Base-by-base conservation (phyloP, 2,329 filamentous ascomycete genomes). In the Alternaria incomplexa region DNA sequence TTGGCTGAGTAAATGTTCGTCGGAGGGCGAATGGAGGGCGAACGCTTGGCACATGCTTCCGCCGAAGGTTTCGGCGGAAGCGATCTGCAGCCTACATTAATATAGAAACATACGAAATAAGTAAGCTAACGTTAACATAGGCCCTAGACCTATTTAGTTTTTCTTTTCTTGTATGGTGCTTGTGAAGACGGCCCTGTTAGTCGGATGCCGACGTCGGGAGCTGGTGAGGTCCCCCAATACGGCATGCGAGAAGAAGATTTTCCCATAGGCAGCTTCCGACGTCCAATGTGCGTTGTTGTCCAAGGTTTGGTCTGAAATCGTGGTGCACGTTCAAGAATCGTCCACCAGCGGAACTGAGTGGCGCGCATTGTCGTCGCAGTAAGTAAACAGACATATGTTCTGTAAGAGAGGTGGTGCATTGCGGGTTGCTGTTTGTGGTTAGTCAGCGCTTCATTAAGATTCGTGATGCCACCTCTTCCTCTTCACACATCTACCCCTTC, bases 171-270 rank as follows among this genome's bases (percentile, higher is more conserved):
- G 32, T 36, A 36, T n/a, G 30, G 32, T 36, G 20, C 15, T 40
- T 40, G 36, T 40, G 36, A 3, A 17, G 36, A 6, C 36, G 25
- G 50, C 60, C 28, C 55, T 55, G 45, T 10, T 57, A 46, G 52
- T 12, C 28, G 43, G 32, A 60, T 72, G 68, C 71, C 66, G 69
- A 69, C 25, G 47, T 67, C 67, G 67, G 68, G 70, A 66, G 63
- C 65, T 26, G 25, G 67, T 62, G 73, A 65, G 72, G 72, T 23
- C 43, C 20, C 20, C 12, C 20, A 46, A 46, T 1, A 15, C 44
- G n/a, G 11, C 15, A 22, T 20, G 26, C n/a, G 6, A 10, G 6
- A 22, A 10, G n/a, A 15, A 46, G 15, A 15, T 25, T 26, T 32
- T 51, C 47, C 4, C 36, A 40, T 40, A 0, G 9, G 4, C 36